A percentile compares a stretch with the other conserved stretches of the same genome.
These are phyloP conservation scores for Onygenales sp. DNA, from an alignment of 2,329 filamentous ascomycete species.

Conservation along the genomic window DNA sequence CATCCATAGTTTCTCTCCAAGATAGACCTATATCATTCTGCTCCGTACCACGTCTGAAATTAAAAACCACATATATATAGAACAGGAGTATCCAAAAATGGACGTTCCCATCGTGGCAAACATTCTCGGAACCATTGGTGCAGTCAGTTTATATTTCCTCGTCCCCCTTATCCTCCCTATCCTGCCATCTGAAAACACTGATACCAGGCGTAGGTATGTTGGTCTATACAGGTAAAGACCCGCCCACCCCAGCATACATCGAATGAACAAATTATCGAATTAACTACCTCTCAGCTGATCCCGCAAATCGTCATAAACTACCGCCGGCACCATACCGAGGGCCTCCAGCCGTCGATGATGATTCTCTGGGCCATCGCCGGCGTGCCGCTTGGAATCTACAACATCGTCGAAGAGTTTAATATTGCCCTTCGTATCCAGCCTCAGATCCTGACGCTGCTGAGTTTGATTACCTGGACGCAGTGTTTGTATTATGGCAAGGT, in stretches of 20 bases:
- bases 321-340: constrained; percentile 54
- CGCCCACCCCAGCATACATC: too few species aligned
- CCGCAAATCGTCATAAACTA: constrained; percentile 63
- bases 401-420: constrained; percentile 46
- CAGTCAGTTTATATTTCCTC: constrained; percentile 11
- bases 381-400: constrained; percentile 55
- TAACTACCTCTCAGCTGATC: constrained; percentile 42
- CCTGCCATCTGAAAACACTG: not conserved
- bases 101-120: constrained; percentile 21
- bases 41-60: not conserved
- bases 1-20: too few species aligned
- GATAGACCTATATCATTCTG: too few species aligned
- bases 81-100: constrained; percentile 9
- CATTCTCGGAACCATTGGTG: constrained; percentile 22
- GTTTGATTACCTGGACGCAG: constrained; percentile 46
- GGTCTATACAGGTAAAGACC: constrained; percentile 51
- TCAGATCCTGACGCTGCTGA: constrained; percentile 45
- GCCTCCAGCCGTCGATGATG: constrained; percentile 62
- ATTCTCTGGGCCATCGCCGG: constrained; percentile 58
- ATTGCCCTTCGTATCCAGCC: constrained; percentile 47
- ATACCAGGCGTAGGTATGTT: constrained; percentile 40
- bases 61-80: too few species aligned
- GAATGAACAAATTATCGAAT: too few species aligned
- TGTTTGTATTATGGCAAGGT: constrained; percentile 45
- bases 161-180: not conserved